phyloP scores from a whole-genome alignment of 1,139 yeast genomes.

The Debaryomycetaceae sp. region DNA sequence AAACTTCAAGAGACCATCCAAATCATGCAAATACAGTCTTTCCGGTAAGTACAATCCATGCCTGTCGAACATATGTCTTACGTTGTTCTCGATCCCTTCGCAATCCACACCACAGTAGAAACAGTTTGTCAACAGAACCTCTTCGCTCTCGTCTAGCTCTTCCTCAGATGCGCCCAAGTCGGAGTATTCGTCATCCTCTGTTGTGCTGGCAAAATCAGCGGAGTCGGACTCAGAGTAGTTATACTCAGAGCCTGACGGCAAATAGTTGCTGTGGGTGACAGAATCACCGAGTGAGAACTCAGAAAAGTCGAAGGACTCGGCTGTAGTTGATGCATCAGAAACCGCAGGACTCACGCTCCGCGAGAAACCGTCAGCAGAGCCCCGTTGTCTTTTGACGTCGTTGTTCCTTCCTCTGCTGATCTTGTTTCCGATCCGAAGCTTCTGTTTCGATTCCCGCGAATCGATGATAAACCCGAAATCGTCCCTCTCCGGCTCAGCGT shows the following conservation, averaged over 20 bases:
- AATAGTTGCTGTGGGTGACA: slow-evolving; percentile 4
- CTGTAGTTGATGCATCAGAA: slow-evolving; percentile 9
- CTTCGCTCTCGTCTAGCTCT: slow-evolving; percentile 20
- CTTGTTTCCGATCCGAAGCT: slow-evolving; percentile 6
- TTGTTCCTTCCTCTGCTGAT: slow-evolving; percentile 11
- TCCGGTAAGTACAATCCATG: slow-evolving; percentile 56
- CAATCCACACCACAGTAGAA: slow-evolving; percentile 41
- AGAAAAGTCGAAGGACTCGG: slow-evolving; percentile 57
- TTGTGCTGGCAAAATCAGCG: slow-evolving; percentile 29
- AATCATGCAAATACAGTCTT: slow-evolving; percentile 35
- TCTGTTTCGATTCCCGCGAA: slow-evolving; percentile 13
- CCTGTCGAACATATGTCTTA: slow-evolving; percentile 43
- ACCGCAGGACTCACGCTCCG: slow-evolving; percentile 48
- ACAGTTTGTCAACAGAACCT: slow-evolving; percentile 31
- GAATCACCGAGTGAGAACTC: slow-evolving; percentile 67
- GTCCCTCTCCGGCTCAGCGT: slow-evolving; percentile 46
- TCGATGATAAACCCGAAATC: slow-evolving; percentile 60
- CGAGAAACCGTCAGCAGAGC: slow-evolving; percentile 2
- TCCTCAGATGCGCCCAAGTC: slow-evolving; percentile 9
- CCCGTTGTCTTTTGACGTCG: slow-evolving; percentile 3
- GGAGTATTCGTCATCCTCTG: slow-evolving; percentile 18
- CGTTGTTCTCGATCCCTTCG: slow-evolving; percentile 38
- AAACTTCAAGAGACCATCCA: slow-evolving; percentile 43
- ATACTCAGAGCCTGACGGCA: slow-evolving; percentile 49
- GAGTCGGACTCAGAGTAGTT: slow-evolving; percentile 41